Evolutionary conservation across 108 stramenopile genomes (phyloP), one percentile per base, ranked within the genome.

Genomic region (Epithemia pelagica): DNA sequence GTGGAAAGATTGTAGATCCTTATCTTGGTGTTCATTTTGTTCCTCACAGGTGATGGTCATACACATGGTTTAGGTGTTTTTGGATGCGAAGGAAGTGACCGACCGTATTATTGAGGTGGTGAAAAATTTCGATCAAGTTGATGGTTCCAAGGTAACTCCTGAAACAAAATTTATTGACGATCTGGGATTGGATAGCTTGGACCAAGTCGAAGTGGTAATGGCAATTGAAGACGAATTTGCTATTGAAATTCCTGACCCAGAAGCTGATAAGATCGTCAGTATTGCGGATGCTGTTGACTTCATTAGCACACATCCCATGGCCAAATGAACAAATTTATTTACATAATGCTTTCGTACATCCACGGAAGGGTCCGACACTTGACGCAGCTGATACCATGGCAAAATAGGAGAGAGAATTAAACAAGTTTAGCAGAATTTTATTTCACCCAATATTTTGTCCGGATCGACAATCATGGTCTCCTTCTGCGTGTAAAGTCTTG

Each of bases 151-250:
- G 80, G 93, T 99, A 19, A 89, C 82, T 19, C 65, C 86, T 19
- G 71, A 80, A 32, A 86, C 93, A 58, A 89, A 87, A 65, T 99
- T 99, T 74, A 68, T 80, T 46, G 93, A 97, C 33, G 99, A 98
- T 77, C 83, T 99, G 55, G 95, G 95, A 54, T 83, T 99, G 65
- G 99, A 99, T 76, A 98, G 97, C 27, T 87, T 99, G 70, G 99
- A 99, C 81, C 74, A 94, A 52, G 99, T 99, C 1, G 96, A 98
- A 80, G 93, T 98, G 65, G 97, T 98, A 53, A 98, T 99, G 99
- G 97, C 97, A 52, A 95, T 99, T 72, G 99, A 99, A 79, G 99
- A 99, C 75, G 99, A 99, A 84, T 99, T 99, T 77, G 94, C 94
- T 64, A 95, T 99, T 77, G 97, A 98, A 73, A 99, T 99, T 79